A percentile compares a stretch with the other conserved stretches of the same genome.
These are phyloP conservation scores for Hyaloscypha hepaticicola DNA, from an alignment of 495 filamentous ascomycete genomes.

Conservation along the genomic window DNA sequence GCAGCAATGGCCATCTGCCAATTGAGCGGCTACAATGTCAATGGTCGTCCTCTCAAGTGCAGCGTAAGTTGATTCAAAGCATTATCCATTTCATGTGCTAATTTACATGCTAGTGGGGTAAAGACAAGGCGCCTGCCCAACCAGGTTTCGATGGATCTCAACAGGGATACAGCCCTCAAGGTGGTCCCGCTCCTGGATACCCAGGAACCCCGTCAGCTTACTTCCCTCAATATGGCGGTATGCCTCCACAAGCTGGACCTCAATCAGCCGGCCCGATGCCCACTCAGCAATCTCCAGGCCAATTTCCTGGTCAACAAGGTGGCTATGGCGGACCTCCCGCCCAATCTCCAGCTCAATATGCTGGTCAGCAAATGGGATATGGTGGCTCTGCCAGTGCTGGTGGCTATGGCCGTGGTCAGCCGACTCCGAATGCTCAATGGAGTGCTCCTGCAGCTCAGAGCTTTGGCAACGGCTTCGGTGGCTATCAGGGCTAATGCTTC, in stretches of 20 bases:
- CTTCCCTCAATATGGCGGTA: conserved; percentile 90
- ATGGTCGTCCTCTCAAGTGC: conserved; percentile 96
- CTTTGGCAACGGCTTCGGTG: conserved; percentile 59
- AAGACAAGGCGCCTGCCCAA: conserved; percentile 91
- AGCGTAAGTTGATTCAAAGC: conserved; percentile 67
- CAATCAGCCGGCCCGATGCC: conserved; percentile 33
- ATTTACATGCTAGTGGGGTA: conserved; percentile 78
- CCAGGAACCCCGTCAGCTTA: conserved; percentile 76
- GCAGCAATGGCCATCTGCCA: conserved; percentile 98
- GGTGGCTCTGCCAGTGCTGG: conserved; percentile 59
- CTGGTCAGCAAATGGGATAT: conserved; percentile 48
- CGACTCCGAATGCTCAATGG: conserved; percentile 72
- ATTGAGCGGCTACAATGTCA: conserved; percentile 94
- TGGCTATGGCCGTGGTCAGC: conserved; percentile 76
- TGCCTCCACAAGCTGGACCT: conserved; percentile 69
- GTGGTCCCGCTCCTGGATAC: conserved; percentile 53
- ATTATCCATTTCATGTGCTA: conserved; percentile 13
- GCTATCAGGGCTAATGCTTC: conserved; percentile 53
- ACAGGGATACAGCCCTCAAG: conserved; percentile 65
- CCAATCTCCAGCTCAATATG: conserved; percentile 47
- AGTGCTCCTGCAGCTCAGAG: conserved; percentile 60
- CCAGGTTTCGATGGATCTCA: conserved; percentile 82
- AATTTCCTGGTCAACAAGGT: conserved; percentile 63
- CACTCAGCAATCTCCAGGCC: conserved; percentile 58
- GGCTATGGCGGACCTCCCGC: conserved; percentile 58